Evolutionary conservation across 306 rosid species (phyloP).

Genomic region (Urtica urens): DNA sequence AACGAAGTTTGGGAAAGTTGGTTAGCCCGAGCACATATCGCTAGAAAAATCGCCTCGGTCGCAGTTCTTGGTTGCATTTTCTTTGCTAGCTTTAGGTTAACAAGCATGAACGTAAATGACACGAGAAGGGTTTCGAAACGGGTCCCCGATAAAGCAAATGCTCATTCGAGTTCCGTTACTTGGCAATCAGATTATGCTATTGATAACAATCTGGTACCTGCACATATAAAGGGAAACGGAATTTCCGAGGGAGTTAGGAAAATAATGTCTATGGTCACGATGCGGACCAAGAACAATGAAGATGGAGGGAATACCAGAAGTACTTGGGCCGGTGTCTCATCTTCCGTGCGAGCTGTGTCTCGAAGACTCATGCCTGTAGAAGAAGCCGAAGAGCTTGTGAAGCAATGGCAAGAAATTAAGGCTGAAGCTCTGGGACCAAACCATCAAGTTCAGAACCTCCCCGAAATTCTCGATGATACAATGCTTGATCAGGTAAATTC

Average conservation of each 20-base stretch:
- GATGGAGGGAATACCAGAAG: constrained; percentile 27
- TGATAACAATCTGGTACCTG: constrained; percentile 36
- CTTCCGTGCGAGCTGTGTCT: constrained; percentile 25
- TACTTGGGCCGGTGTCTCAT: constrained; percentile 25
- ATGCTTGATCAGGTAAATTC: constrained; percentile 85
- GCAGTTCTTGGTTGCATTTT: constrained; percentile 60
- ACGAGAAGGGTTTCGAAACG: constrained; percentile 31
- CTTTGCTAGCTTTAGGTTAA: constrained; percentile 52
- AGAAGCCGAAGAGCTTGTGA: constrained; percentile 86
- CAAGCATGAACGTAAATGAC: constrained; percentile 33
- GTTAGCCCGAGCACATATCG: constrained; percentile 27
- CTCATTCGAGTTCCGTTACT: constrained; percentile 18
- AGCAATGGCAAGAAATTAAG: constrained; percentile 83
- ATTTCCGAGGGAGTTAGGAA: constrained; percentile 37
- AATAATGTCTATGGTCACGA: constrained; percentile 33
- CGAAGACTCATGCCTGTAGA: constrained; percentile 60
- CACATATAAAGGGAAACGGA: constrained; percentile 37
- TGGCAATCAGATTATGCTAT: constrained; percentile 39
- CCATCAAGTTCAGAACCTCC: constrained; percentile 52
- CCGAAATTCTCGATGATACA: constrained; percentile 72
- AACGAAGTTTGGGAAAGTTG: constrained; percentile 43
- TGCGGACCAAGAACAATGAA: constrained; percentile 26
- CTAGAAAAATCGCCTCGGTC: constrained; percentile 35
- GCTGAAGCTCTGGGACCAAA: constrained; percentile 91
- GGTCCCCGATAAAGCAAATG: constrained; percentile 27